Conservation (phyloP, 2,329 filamentous ascomycete species). For the Botrytis squamosa region DNA sequence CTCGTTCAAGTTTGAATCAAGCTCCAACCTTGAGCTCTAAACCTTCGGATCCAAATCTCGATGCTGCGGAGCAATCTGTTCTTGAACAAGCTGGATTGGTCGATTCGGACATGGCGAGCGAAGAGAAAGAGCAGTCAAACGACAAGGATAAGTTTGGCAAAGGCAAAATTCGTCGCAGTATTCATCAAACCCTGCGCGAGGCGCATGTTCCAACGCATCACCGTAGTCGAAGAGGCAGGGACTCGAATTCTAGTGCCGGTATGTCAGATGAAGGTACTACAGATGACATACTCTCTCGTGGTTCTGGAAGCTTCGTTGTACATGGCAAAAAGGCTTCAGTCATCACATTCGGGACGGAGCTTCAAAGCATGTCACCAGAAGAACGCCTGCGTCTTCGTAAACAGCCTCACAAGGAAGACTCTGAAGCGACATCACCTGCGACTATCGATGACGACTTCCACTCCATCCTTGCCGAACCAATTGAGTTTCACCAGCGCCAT, state of each 20-base stretch:
- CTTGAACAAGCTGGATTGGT: constrained; percentile 67
- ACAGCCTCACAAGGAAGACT: constrained; percentile 46
- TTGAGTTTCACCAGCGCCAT: constrained; percentile 48
- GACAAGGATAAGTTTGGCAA: constrained; percentile 40
- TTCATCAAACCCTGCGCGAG: constrained; percentile 88
- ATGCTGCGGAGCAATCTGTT: constrained; percentile 66
- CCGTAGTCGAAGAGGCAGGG: constrained; percentile 73
- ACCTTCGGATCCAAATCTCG: constrained; percentile 38
- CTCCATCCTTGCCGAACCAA: constrained; percentile 48
- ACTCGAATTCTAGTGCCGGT: constrained; percentile 60
- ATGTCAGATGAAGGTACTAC: constrained; percentile 47
- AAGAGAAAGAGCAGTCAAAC: constrained; percentile 36
- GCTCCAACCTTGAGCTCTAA: constrained; percentile 36
- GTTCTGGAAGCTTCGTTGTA: constrained; percentile 87
- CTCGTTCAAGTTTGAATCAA: constrained; percentile 38
- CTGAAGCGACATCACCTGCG: constrained; percentile 26
- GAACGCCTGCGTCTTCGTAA: constrained; percentile 68
- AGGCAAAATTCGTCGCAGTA: constrained; percentile 69
- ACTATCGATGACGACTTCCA: constrained; percentile 49
- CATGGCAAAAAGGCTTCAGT: constrained; percentile 98
- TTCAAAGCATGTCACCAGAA: constrained; percentile 74
- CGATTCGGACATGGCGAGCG: constrained; percentile 45
- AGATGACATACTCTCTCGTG: constrained; percentile 72
- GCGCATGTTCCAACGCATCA: constrained; percentile 65
- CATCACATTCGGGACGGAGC: constrained; percentile 91